Percentiles rank a stretch among this genome's conserved stretches.
Conservation (phyloP, 257 asterid species). For the Plantago major region DNA sequence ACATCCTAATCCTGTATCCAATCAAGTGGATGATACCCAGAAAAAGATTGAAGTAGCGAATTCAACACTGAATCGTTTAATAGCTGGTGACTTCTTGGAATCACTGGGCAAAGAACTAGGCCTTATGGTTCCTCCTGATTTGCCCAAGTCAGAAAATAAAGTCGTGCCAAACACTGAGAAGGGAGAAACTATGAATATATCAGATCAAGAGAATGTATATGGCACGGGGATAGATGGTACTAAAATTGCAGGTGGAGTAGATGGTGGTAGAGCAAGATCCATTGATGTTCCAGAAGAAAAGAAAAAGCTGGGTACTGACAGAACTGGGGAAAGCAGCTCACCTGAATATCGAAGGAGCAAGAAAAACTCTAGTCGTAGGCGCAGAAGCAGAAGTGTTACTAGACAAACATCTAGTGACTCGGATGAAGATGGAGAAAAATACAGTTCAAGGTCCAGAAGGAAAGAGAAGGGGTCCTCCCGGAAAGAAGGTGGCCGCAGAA, state of each 20-base stretch:
- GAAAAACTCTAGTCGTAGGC: conserved; percentile 41
- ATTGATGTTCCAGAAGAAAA: conserved; percentile 22
- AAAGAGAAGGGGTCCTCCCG: conserved; percentile 41
- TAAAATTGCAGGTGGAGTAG: conserved; percentile 15
- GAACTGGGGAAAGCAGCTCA: conserved; percentile 32
- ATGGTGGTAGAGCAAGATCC: conserved; percentile 24
- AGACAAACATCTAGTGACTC: conserved; percentile 37
- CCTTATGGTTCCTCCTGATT: conserved; percentile 70
- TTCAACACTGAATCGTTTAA: conserved; percentile 71
- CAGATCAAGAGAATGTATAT: conserved; percentile 14
- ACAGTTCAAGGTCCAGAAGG: conserved; percentile 42
- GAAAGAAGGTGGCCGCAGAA: conserved; percentile 59
- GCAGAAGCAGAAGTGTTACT: conserved; percentile 34
- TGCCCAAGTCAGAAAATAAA: conserved; percentile 39
- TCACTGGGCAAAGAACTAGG: conserved; percentile 94
- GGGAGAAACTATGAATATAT: conserved; percentile 17
- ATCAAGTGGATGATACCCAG: conserved; percentile 46
- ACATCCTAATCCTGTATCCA: conserved; percentile 24
- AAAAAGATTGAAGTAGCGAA: conserved; percentile 72
- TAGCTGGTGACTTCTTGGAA: conserved; percentile 95
- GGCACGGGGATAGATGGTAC: not conserved
- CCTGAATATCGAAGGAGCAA: conserved; percentile 56
- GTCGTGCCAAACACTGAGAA: conserved; percentile 17
- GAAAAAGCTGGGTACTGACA: conserved; percentile 8
- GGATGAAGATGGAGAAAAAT: conserved; percentile 35